phyloP scores from a whole-genome alignment of 345 rosid genomes.

The Clausena lansium region DNA sequence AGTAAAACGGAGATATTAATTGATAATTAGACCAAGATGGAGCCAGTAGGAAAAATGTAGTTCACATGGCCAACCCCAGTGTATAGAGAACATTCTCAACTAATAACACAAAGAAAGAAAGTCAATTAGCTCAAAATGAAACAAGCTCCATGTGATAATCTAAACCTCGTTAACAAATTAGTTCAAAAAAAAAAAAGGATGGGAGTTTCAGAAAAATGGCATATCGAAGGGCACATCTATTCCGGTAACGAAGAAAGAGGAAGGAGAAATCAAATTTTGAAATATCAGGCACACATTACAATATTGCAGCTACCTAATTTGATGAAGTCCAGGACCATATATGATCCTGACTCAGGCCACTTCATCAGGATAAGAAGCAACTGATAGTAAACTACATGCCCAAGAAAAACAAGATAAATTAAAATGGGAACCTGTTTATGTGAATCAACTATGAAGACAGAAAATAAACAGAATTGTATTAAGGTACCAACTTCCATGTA shows the following conservation, averaged over 20 bases:
- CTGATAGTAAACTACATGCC: background rate
- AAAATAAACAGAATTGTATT: constrained; percentile 5
- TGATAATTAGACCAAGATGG: background rate
- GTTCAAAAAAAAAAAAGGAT: background rate
- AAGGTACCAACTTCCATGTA: constrained; percentile 81
- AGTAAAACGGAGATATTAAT: background rate
- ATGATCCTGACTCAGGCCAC: background rate
- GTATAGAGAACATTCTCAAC: background rate
- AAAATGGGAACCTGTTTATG: background rate
- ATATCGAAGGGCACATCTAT: background rate
- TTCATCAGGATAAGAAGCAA: background rate
- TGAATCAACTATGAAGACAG: constrained; percentile 15
- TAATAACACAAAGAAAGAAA: background rate
- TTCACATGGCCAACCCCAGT: background rate
- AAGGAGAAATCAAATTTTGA: background rate
- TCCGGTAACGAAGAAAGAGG: background rate
- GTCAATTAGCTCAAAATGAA: background rate
- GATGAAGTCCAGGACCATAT: background rate
- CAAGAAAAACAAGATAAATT: background rate
- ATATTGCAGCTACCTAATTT: background rate
- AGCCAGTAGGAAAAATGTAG: background rate
- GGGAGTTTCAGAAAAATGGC: background rate
- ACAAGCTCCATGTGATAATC: background rate
- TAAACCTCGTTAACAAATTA: background rate
- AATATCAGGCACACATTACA: background rate